phyloP scores from a whole-genome alignment of 495 filamentous ascomycete genomes.

The Lophium mytilinum region DNA sequence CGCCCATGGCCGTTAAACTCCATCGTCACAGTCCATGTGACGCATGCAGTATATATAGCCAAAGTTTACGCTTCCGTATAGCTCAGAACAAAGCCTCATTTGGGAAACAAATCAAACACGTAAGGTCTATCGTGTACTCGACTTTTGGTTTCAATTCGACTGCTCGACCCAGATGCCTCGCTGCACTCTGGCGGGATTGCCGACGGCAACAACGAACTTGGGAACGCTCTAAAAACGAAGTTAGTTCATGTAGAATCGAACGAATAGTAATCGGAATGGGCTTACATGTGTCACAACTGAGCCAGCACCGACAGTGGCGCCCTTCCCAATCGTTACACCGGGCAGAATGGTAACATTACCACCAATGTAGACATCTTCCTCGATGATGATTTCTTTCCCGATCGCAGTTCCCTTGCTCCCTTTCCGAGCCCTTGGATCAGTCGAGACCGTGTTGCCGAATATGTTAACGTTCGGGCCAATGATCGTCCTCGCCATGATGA shows the following conservation, averaged over 20 bases:
- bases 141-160: not conserved
- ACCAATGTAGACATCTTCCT: conserved; percentile 85
- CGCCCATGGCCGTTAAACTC: not conserved
- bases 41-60: not conserved
- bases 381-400: conserved; percentile 68
- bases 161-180: conserved; percentile 38
- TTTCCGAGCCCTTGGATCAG: conserved; percentile 65
- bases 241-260: not conserved
- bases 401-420: conserved; percentile 66
- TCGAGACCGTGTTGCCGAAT: conserved; percentile 62
- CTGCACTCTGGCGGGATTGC: conserved; percentile 55
- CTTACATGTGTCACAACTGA: conserved; percentile 36
- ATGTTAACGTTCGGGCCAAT: conserved; percentile 86
- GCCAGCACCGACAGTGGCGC: conserved; percentile 32
- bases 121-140: not conserved
- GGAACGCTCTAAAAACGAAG: conserved; percentile 46
- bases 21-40: not conserved
- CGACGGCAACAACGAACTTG: conserved; percentile 50
- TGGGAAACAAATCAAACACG: not conserved
- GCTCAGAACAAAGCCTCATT: too few relatives aligned
- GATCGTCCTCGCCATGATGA: conserved; percentile 71
- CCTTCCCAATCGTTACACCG: conserved; percentile 33
- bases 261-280: not conserved
- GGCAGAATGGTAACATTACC: conserved; percentile 74
- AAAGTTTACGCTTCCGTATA: too few relatives aligned